Evolutionary conservation across 2,329 filamentous ascomycete species (phyloP).

Genomic region (Xylaria sp.): DNA sequence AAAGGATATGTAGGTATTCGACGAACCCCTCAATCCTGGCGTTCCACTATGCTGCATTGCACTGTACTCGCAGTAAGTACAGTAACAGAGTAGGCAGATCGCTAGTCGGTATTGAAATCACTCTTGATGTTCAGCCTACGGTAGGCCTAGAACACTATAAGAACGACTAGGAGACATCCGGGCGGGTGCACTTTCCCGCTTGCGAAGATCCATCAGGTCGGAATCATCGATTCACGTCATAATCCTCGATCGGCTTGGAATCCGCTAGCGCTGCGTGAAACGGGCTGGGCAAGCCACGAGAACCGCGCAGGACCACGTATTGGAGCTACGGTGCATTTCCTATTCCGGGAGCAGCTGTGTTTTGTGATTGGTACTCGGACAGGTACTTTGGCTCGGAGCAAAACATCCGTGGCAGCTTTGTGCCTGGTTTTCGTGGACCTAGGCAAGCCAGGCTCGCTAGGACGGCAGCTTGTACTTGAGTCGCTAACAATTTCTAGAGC

Average conservation of each 20-base stretch:
- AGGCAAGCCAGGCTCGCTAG: no score
- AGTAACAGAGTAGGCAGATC: no score
- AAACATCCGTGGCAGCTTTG: slow-evolving; percentile 23
- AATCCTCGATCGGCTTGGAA: slow-evolving; percentile 29
- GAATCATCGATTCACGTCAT: slow-evolving; percentile 32
- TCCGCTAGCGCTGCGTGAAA: slow-evolving; percentile 13
- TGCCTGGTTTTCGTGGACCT: background rate
- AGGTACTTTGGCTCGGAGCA: slow-evolving; percentile 24
- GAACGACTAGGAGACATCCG: background rate
- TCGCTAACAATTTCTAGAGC: slow-evolving; percentile 20
- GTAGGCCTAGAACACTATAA: background rate
- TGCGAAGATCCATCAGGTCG: background rate
- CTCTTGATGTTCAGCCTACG: background rate
- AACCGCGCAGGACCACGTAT: slow-evolving; percentile 5
- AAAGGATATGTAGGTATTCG: background rate
- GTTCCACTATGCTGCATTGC: no score
- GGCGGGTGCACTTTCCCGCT: background rate
- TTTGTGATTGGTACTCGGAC: slow-evolving; percentile 3
- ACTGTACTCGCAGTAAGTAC: no score
- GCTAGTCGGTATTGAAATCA: no score
- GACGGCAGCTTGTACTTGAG: slow-evolving; percentile 2
- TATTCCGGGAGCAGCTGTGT: slow-evolving; percentile 11
- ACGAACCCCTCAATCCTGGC: background rate
- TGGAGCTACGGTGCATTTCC: slow-evolving; percentile 13
- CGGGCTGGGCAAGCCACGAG: slow-evolving; percentile 9